phyloP scores from a whole-genome alignment of 2,329 filamentous ascomycete species.

The Cylindrodendrum hubeiense region DNA sequence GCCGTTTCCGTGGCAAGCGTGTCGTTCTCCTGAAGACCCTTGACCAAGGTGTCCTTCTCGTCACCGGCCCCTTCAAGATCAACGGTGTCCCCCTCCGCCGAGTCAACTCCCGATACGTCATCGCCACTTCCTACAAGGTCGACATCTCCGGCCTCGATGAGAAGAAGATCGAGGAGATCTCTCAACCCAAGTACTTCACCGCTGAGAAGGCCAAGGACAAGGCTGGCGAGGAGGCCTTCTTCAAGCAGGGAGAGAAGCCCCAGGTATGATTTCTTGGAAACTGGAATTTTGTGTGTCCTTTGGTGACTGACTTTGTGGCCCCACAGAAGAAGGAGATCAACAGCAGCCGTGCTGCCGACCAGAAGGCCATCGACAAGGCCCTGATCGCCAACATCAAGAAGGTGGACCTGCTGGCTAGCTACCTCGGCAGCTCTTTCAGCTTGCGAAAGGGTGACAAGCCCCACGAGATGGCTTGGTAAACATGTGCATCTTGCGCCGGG shows the following conservation, averaged over 20 bases:
- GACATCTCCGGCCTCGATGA: conserved; percentile 88
- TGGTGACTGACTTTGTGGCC: conserved; percentile 38
- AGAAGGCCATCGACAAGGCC: conserved; percentile 98
- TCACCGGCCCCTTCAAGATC: conserved; percentile 99
- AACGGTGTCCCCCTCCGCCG: conserved; percentile 98
- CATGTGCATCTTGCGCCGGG: conserved; percentile 46
- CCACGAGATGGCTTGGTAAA: conserved; percentile 99
- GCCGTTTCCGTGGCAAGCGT: conserved; percentile 99
- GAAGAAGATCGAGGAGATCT: conserved; percentile 87
- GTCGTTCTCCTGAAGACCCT: conserved; percentile 99
- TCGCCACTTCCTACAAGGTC: conserved; percentile 88
- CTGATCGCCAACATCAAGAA: conserved; percentile 98
- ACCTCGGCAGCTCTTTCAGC: conserved; percentile 97
- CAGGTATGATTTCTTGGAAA: conserved; percentile 73
- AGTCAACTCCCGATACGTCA: conserved; percentile 94
- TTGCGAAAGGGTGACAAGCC: conserved; percentile 99
- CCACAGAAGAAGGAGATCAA: conserved; percentile 95
- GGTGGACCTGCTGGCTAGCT: conserved; percentile 92
- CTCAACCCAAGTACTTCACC: conserved; percentile 91
- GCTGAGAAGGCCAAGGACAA: conserved; percentile 96
- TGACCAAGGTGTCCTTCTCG: conserved; percentile 96
- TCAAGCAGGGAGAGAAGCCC: conserved; percentile 98
- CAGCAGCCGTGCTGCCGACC: conserved; percentile 93
- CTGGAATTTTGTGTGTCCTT: conserved; percentile 10
- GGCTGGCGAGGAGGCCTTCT: conserved; percentile 98